Base-by-base conservation (phyloP, 1,284 basidiomycete species). In the Malassezia yamatoensis region DNA sequence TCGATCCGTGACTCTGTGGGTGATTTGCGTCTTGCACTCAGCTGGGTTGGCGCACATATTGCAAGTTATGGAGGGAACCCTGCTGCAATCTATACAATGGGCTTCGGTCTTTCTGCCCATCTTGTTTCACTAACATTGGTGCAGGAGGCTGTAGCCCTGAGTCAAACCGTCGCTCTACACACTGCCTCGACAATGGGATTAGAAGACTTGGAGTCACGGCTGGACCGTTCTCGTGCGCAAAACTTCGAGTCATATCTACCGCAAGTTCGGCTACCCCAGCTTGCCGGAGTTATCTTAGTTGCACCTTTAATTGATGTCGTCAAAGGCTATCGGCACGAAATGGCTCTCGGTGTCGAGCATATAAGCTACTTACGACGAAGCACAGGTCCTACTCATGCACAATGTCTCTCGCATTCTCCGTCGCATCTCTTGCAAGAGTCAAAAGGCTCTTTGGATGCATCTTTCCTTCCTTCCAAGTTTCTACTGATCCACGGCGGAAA, bases 241-340 rank as follows among this genome's bases (percentile, higher is more conserved):
- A 53, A 61, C 11, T 68, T 77, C 49, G 66, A 74, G 42, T 67
- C 77, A 38, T 77, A 76, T 62, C 72, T 67, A 3, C 66, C 67
- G 1, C 68, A 77, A 21, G 59, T 76, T 10, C 66, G 66, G 10
- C 58, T 77, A 1, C 76, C 76, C 0, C 61, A 61, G 0, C 47
- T 78, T 20, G 67, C 66, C 0, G 76, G 77, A 18, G 61, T 77
- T 1, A 74, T 77, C 36, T 63, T 77, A 41, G 59, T 77, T 8
- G 66, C 73, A 1, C 76, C 76, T 7, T 61, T 77, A n/a, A 65
- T 67, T 38, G 77, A 78, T 59, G 71, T 77, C 11, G 74, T 77
- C 60, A 76, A 76, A 51, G 75, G 75, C 21, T 76, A 69, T 47
- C 53, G 65, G 8, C 72, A 53, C 61, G 75, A 77, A 47, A 66